Conservation (phyloP, 2,329 filamentous ascomycete species). For the Aspergillus sojae region DNA sequence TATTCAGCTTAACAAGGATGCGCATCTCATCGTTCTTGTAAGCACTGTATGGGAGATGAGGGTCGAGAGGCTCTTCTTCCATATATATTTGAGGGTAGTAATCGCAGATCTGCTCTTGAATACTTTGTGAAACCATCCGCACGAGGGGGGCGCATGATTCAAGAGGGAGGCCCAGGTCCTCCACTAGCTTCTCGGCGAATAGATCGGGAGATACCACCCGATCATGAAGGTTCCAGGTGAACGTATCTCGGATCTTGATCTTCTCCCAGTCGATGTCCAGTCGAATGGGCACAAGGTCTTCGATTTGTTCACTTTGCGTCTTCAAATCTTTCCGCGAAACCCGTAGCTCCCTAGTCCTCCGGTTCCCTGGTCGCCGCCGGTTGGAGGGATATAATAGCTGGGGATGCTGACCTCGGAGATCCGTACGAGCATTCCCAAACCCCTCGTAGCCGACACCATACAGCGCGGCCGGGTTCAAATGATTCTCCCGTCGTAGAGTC, state of each 20-base stretch:
- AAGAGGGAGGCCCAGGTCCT: slow-evolving; percentile 77
- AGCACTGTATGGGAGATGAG: slow-evolving; percentile 84
- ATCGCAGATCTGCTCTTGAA: slow-evolving; percentile 87
- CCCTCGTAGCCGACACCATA: slow-evolving; percentile 79
- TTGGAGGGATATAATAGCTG: slow-evolving; percentile 78
- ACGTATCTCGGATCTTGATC: slow-evolving; percentile 92
- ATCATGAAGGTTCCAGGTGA: slow-evolving; percentile 98
- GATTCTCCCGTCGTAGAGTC: slow-evolving; percentile 61
- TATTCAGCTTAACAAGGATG: slow-evolving; percentile 91
- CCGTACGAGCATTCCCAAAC: slow-evolving; percentile 85
- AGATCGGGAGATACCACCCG: slow-evolving; percentile 76
- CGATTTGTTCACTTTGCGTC: slow-evolving; percentile 84
- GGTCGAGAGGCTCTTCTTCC: slow-evolving; percentile 86
- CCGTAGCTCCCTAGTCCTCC: slow-evolving; percentile 72
- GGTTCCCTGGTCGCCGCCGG: slow-evolving; percentile 74
- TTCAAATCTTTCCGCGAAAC: slow-evolving; percentile 78
- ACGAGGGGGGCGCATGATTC: slow-evolving; percentile 60
- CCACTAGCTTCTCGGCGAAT: slow-evolving; percentile 86
- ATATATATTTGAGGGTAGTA: slow-evolving; percentile 91
- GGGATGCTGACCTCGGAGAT: slow-evolving; percentile 64
- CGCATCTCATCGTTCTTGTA: slow-evolving; percentile 99
- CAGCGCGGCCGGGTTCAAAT: slow-evolving; percentile 59
- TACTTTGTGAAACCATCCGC: slow-evolving; percentile 68
- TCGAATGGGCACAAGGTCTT: slow-evolving; percentile 88
- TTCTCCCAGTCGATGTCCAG: slow-evolving; percentile 96